phyloP scores from a whole-genome alignment of 768 basidiomycete genomes.

The Leccinellum luteum region DNA sequence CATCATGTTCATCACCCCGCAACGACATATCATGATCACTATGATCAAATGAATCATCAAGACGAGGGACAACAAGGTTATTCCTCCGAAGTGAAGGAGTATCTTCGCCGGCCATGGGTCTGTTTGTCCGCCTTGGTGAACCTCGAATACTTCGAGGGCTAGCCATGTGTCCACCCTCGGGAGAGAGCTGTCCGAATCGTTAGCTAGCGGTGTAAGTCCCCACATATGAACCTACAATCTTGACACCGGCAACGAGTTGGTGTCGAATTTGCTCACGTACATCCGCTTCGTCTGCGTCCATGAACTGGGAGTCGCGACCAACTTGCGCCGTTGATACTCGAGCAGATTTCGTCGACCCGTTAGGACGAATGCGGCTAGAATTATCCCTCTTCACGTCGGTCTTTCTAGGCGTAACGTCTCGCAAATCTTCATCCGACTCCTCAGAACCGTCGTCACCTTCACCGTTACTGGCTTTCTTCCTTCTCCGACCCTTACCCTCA shows the following conservation, averaged over 20 bases:
- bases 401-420: conserved; percentile 58
- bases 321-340: conserved; percentile 42
- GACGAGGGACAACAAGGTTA: conserved; percentile 42
- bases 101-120: conserved; percentile 32
- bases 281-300: conserved; percentile 84
- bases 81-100: conserved; percentile 40
- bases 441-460: conserved; percentile 36
- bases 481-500: conserved; percentile 59
- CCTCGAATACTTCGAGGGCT: conserved; percentile 68
- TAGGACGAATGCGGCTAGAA: conserved; percentile 31
- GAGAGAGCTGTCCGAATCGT: conserved; percentile 51
- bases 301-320: conserved; percentile 75
- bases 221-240: conserved; percentile 48
- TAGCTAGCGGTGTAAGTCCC: conserved; percentile 7
- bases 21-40: conserved; percentile 44
- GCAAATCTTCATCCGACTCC: conserved; percentile 47
- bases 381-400: conserved; percentile 40
- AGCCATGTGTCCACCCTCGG: conserved; percentile 54
- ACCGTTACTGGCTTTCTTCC: conserved; percentile 28
- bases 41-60: conserved; percentile 42
- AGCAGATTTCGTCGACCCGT: conserved; percentile 25
- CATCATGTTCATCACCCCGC: conserved; percentile 48
- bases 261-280: conserved; percentile 87
- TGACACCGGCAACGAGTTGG: conserved; percentile 72
- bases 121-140: conserved; percentile 59